Percentiles rank a stretch among this genome's conserved stretches.
Conservation (phyloP, 179 eudicot genomes). For the Silene coronaria region DNA sequence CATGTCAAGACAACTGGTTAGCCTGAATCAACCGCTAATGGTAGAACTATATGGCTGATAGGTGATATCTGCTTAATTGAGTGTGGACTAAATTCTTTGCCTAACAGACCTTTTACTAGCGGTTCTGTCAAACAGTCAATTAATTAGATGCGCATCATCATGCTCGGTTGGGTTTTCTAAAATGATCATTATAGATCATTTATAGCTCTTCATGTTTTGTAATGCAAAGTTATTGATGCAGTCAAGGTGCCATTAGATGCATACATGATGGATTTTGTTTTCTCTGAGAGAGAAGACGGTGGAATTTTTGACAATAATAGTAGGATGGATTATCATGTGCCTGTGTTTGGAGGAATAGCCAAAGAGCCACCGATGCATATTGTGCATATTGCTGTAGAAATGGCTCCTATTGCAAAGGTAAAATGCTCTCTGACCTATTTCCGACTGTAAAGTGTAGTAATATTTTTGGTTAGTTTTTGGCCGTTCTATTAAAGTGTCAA, state of each 20-base stretch:
- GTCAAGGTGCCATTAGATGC: constrained; percentile 99
- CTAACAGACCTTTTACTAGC: background rate
- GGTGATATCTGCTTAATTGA: background rate
- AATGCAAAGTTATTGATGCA: constrained; percentile 31
- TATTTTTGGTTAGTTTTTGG: background rate
- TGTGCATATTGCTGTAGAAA: constrained; percentile 94
- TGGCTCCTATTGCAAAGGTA: constrained; percentile 99
- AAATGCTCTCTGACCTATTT: constrained; percentile 11
- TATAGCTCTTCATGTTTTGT: constrained; percentile 11
- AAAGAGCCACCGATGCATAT: constrained; percentile 96
- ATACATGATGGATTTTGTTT: constrained; percentile 96
- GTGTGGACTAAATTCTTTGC: background rate
- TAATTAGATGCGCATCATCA: background rate
- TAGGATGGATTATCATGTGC: constrained; percentile 92
- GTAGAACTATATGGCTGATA: constrained; percentile 4
- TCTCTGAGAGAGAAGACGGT: constrained; percentile 87
- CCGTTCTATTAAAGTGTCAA: background rate
- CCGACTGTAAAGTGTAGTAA: background rate
- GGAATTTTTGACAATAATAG: constrained; percentile 81
- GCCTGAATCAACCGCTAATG: constrained; percentile 18
- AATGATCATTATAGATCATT: background rate
- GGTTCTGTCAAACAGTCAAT: background rate
- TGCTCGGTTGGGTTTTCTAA: background rate
- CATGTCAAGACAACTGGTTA: constrained; percentile 78
- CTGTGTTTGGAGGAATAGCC: constrained; percentile 75